phyloP scores from a whole-genome alignment of 148 eudicot genomes.

The Agrostemma githago region DNA sequence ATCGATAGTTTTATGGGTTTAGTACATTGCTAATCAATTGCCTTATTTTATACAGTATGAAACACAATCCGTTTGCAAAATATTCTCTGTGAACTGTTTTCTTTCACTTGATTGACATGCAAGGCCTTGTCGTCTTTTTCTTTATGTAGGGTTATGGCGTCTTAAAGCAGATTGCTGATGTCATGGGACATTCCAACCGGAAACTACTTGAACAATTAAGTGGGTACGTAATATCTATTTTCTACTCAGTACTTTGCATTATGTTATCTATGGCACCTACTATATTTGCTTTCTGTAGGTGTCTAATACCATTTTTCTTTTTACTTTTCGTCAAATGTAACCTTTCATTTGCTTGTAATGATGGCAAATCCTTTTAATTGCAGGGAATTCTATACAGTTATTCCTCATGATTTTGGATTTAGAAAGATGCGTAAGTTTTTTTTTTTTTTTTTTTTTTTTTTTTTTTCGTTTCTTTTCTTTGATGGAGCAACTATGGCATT shows the following conservation, averaged over 20 bases:
- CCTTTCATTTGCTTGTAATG: neutral
- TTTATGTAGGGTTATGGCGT: conserved; percentile 75
- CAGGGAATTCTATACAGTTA: conserved; percentile 91
- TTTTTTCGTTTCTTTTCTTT: neutral
- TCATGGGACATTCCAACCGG: conserved; percentile 57
- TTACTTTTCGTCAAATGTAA: neutral
- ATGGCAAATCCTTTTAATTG: conserved; percentile 24
- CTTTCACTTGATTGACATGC: neutral
- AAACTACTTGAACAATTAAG: conserved; percentile 76
- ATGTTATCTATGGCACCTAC: neutral
- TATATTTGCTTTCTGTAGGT: neutral
- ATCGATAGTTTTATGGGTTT: neutral
- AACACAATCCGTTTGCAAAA: neutral
- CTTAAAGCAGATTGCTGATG: conserved; percentile 84
- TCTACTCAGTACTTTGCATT: neutral
- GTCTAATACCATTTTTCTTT: conserved; percentile 2
- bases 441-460: no score
- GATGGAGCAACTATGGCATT: neutral
- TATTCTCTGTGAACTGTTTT: neutral
- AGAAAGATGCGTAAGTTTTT: conserved; percentile 80
- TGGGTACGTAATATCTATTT: conserved; percentile 43
- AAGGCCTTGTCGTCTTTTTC: conserved; percentile 13
- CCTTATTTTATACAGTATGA: neutral
- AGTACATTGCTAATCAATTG: neutral
- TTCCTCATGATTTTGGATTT: conserved; percentile 98